phyloP scores from a whole-genome alignment of 1,284 basidiomycete genomes.

The Cutaneotrichosporon sp. region DNA sequence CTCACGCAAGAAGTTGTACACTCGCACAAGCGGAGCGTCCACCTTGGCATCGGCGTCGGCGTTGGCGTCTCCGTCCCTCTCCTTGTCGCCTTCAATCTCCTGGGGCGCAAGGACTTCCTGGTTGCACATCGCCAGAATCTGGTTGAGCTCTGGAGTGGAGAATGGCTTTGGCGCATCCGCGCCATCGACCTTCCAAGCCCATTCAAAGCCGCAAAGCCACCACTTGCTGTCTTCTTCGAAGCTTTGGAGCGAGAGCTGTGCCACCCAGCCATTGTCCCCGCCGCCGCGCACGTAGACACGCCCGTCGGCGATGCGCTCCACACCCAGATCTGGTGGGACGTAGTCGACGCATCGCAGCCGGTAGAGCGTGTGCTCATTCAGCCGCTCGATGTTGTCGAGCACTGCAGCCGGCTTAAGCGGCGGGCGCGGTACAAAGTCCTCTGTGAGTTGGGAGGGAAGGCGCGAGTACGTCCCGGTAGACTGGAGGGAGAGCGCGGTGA shows the following conservation, averaged over 20 bases:
- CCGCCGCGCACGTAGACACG: slow-evolving; percentile 37
- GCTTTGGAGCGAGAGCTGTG: slow-evolving; percentile 42
- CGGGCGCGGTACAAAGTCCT: slow-evolving; percentile 37
- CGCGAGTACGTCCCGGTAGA: slow-evolving; percentile 39
- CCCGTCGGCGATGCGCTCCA: slow-evolving; percentile 43
- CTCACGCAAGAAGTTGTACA: slow-evolving; percentile 49
- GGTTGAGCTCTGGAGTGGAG: slow-evolving; percentile 34
- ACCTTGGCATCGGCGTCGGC: slow-evolving; percentile 16
- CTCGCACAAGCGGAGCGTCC: slow-evolving; percentile 44
- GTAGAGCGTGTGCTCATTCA: slow-evolving; percentile 45
- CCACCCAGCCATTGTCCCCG: slow-evolving; percentile 37
- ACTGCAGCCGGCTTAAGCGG: slow-evolving; percentile 36
- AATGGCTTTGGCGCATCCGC: slow-evolving; percentile 20
- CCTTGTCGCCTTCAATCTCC: slow-evolving; percentile 12
- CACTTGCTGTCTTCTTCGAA: slow-evolving; percentile 43
- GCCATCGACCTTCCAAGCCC: slow-evolving; percentile 40
- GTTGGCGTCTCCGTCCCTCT: slow-evolving; percentile 8
- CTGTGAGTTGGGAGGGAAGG: slow-evolving; percentile 39
- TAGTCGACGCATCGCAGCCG: slow-evolving; percentile 46
- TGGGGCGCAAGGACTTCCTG: slow-evolving; percentile 35
- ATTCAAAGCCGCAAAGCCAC: slow-evolving; percentile 49
- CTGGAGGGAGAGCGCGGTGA: slow-evolving; percentile 43
- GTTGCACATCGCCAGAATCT: slow-evolving; percentile 47
- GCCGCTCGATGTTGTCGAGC: slow-evolving; percentile 34
- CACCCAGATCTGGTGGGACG: slow-evolving; percentile 39